Base-by-base conservation (phyloP, 495 filamentous ascomycete genomes). In the Parathielavia hyrcaniae region DNA sequence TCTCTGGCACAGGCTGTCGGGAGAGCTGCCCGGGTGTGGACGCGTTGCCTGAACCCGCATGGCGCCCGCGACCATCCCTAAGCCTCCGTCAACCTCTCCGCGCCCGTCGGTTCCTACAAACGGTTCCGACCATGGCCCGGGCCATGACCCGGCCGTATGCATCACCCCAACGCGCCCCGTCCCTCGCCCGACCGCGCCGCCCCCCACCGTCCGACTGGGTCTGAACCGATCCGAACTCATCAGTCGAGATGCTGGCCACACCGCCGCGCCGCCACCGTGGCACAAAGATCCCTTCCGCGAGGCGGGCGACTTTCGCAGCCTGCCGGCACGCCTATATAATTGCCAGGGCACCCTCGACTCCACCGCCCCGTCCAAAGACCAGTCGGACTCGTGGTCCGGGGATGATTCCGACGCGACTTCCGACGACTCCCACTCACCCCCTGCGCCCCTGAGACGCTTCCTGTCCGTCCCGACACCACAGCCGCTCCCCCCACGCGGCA, bases 1-100 rank as follows among this genome's bases (percentile, higher is more conserved):
- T 51, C 49, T 32, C 52, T 58, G 56, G 56, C 48, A 53, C 35
- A 20, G 30, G 40, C 56, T 47, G 40, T 51, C 55, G 47, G 38
- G 36, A 35, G 19, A 43, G 39, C 48, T 58, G 49, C 49, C 49
- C 49, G 26, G 45, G 41, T 36, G 40, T 47, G 50, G 48, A 58
- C 32, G 40, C 19, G 32, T 58, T 13, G 30, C 41, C 41, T 23
- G 49, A 11, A 40, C 32, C 8, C 36, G 2, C 10, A 61, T 61
- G 59, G 54, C 59, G n/a, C 32, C 46, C 38, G 11, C 44, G 22
- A 34, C 48, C 32, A 52, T 52, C 16, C 23, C 54, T 30, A 11
- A 19, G 49, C 34, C 49, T 14, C 22, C 7, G 6, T 20, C 49
- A 0, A 9, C 32, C 13, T 53, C 43, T 16, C 43, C 19, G 2